Percentiles rank a stretch among this genome's conserved stretches.
These are phyloP conservation scores for Sporisorium scitamineum DNA, from an alignment of 1,284 basidiomycete species.

Conservation along the genomic window DNA sequence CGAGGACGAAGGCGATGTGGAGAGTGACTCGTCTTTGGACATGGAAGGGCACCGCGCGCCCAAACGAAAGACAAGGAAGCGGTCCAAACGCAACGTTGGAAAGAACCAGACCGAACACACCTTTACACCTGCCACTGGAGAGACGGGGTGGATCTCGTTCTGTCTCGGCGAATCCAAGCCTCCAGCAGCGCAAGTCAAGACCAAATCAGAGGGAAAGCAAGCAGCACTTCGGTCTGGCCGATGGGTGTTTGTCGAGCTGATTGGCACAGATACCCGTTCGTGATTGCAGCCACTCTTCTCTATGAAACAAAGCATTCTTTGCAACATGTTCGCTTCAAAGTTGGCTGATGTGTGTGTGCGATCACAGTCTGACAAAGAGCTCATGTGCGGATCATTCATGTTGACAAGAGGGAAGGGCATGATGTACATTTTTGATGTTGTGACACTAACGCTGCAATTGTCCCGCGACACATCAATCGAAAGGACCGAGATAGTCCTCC, in stretches of 20 bases:
- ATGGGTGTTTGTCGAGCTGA: constrained; percentile 44
- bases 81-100: constrained; percentile 26
- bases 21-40: constrained; percentile 36
- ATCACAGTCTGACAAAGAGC: too few species aligned
- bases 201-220: background rate
- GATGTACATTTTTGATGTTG: background rate
- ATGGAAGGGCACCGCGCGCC: constrained; percentile 9
- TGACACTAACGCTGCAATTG: background rate
- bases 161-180: constrained; percentile 14
- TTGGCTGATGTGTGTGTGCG: background rate
- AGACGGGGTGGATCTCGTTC: constrained; percentile 44
- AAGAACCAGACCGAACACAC: constrained; percentile 44
- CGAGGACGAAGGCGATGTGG: constrained; percentile 12
- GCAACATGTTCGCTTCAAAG: background rate
- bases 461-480: constrained; percentile 35
- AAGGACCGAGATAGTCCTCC: constrained; percentile 66
- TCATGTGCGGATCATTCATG: background rate
- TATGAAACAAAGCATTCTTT: too few species aligned
- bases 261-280: constrained; percentile 46
- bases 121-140: constrained; percentile 33
- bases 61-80: constrained; percentile 23
- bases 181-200: background rate
- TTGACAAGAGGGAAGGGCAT: background rate
- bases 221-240: background rate
- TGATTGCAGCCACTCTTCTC: constrained; percentile 5